Base-by-base conservation (phyloP, 768 basidiomycete genomes). In the Trametes maxima region DNA sequence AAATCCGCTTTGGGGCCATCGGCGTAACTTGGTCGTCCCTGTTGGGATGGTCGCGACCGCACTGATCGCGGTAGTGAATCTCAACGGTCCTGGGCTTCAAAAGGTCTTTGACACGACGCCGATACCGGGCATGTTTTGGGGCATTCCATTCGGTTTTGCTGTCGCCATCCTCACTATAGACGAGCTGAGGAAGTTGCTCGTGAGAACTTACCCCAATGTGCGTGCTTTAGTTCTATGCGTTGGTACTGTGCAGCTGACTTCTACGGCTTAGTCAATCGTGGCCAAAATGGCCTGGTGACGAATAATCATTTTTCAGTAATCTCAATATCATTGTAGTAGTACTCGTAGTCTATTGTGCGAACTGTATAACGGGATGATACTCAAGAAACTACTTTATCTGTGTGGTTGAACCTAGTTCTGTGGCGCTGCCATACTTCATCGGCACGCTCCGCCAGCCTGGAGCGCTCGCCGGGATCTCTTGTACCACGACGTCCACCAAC, bases 91-190 rank as follows among this genome's bases (percentile, higher is more conserved):
- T 6, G 80, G 80, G 0, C 47, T 82, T n/a, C 77, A 81, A 54
- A 24, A 45, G 0, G 78, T 82, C 24, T 82, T 82, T 52, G 37
- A 35, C 2, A 82, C 80, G 3, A 67, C 76, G 1, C 76, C 78
- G 6, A 80, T 82, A 25, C 80, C 78, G 1, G 67, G 72, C 2
- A 79, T 76, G 75, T 82, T 80, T 68, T 82, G 81, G 81, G 73
- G 78, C 14, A 70, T 79, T 28, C 80, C 81, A 1, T 77, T 82
- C 55, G 73, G 69, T 1, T 79, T 82, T 39, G 81, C 78, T 1
- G 45, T 77, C 13, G 79, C 67, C 1, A 69, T 82, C 5, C 63
- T 82, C 54, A 67, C 67, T 5, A 64, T 80, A 46, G 81, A 82
- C 52, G 81, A 82, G 62, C 57, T 74, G 1, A 73, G 81, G 24